Conservation (phyloP, 2,329 filamentous ascomycete species). For the Diaporthe ilicicola region DNA sequence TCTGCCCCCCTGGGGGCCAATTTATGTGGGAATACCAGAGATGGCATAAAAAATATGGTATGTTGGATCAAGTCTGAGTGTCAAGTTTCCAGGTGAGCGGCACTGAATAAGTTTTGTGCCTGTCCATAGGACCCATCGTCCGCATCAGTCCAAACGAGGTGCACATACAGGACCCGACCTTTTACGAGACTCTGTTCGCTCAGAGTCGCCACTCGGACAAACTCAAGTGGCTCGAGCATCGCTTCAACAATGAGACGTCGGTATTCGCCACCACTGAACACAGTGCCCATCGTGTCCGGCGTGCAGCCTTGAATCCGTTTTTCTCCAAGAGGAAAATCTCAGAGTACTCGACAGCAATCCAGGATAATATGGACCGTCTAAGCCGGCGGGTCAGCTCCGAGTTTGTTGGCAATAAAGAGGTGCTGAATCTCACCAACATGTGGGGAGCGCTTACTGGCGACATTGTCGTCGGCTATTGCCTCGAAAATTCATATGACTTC, state of each 20-base stretch:
- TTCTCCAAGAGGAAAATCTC: constrained; percentile 41
- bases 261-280: constrained; percentile 31
- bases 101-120: too few relatives aligned
- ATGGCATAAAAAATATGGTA: constrained; percentile 1
- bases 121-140: constrained; percentile 36
- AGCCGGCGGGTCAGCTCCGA: constrained; percentile 26
- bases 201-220: constrained; percentile 29
- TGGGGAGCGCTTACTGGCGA: not conserved
- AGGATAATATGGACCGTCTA: constrained; percentile 15
- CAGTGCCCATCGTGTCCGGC: constrained; percentile 32
- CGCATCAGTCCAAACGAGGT: constrained; percentile 35
- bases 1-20: constrained; percentile 6
- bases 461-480: not conserved
- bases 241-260: constrained; percentile 31
- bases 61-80: too few relatives aligned
- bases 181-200: constrained; percentile 30
- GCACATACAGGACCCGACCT: constrained; percentile 33
- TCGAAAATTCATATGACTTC: not conserved
- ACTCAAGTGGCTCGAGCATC: constrained; percentile 16
- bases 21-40: not conserved
- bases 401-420: constrained; percentile 22
- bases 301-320: constrained; percentile 35
- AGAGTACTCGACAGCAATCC: constrained; percentile 16
- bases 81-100: too few relatives aligned
- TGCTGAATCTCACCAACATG: constrained; percentile 27